A percentile compares a stretch with the other conserved stretches of the same genome.
These are phyloP conservation scores for Coleophoma crateriformis DNA, from an alignment of 2,329 filamentous ascomycete genomes.

Conservation along the genomic window DNA sequence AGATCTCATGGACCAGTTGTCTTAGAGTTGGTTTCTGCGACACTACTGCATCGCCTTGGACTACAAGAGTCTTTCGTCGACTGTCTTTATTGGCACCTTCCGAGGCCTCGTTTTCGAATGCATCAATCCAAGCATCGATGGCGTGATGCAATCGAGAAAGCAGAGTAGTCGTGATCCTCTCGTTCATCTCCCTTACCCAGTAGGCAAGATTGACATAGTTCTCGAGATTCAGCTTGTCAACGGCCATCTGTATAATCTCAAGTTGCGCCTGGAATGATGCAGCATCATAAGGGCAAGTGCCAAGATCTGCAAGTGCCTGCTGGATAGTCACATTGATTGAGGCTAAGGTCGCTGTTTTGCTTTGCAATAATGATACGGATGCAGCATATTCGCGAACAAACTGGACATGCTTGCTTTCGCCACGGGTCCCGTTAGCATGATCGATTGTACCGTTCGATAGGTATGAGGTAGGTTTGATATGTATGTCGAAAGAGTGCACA, in stretches of 20 bases:
- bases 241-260: constrained; percentile 81
- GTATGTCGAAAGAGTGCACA: constrained; percentile 91
- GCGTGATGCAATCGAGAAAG: constrained; percentile 79
- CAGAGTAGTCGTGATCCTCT: constrained; percentile 75
- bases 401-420: constrained; percentile 90
- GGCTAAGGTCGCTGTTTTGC: constrained; percentile 74
- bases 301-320: constrained; percentile 76
- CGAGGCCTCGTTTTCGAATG: constrained; percentile 61
- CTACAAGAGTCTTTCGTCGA: constrained; percentile 43
- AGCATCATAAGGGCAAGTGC: constrained; percentile 76
- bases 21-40: constrained; percentile 60
- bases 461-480: constrained; percentile 59
- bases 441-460: constrained; percentile 56
- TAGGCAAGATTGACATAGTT: constrained; percentile 89
- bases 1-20: constrained; percentile 81
- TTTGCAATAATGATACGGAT: constrained; percentile 81
- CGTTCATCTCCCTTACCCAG: constrained; percentile 87
- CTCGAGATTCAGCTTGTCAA: constrained; percentile 94
- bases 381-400: constrained; percentile 92
- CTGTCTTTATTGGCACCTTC: constrained; percentile 39
- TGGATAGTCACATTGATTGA: constrained; percentile 77
- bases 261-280: constrained; percentile 75
- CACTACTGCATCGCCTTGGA: constrained; percentile 34
- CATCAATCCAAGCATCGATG: constrained; percentile 79
- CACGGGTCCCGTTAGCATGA: constrained; percentile 48